Evolutionary conservation across 495 filamentous ascomycete genomes (phyloP).

Genomic region (Hyaloscypha bicolor): DNA sequence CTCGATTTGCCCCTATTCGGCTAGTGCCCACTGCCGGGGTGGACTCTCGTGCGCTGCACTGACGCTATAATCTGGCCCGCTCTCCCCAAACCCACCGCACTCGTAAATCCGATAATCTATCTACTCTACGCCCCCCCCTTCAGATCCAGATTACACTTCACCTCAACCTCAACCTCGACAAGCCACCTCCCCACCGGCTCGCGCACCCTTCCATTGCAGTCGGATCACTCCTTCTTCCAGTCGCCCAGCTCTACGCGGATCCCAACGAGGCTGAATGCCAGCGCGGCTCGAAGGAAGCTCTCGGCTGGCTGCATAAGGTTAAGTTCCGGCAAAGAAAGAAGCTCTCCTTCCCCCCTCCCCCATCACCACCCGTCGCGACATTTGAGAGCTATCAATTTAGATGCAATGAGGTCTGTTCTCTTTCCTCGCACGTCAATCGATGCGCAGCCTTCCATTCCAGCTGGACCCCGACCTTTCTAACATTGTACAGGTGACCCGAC

Average conservation of each 20-base stretch:
- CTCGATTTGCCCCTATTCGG: too few relatives aligned
- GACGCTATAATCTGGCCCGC: neutral
- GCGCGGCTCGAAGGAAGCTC: slow-evolving; percentile 17
- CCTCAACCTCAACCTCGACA: neutral
- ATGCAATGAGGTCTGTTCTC: slow-evolving; percentile 33
- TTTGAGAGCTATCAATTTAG: slow-evolving; percentile 15
- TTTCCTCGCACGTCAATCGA: slow-evolving; percentile 9
- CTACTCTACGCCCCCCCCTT: too few relatives aligned
- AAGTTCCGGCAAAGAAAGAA: slow-evolving; percentile 25
- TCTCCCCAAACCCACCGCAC: neutral
- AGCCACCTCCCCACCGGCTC: neutral
- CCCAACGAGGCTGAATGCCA: slow-evolving; percentile 31
- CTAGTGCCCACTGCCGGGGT: neutral
- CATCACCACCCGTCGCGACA: slow-evolving; percentile 8
- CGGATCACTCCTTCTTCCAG: slow-evolving; percentile 2
- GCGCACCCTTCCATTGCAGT: neutral
- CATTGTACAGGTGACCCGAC: slow-evolving; percentile 27
- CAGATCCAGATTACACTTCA: too few relatives aligned
- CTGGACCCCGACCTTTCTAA: slow-evolving; percentile 9
- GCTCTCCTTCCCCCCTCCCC: slow-evolving; percentile 2
- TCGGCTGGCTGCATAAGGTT: slow-evolving; percentile 27
- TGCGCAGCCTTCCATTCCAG: slow-evolving; percentile 5
- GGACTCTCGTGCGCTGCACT: neutral
- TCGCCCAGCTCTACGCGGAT: neutral
- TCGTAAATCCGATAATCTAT: neutral